A percentile compares a stretch with the other conserved stretches of the same genome.
phyloP scores from a whole-genome alignment of 805 yeast species.

The Suhomyces kilbournensis region DNA sequence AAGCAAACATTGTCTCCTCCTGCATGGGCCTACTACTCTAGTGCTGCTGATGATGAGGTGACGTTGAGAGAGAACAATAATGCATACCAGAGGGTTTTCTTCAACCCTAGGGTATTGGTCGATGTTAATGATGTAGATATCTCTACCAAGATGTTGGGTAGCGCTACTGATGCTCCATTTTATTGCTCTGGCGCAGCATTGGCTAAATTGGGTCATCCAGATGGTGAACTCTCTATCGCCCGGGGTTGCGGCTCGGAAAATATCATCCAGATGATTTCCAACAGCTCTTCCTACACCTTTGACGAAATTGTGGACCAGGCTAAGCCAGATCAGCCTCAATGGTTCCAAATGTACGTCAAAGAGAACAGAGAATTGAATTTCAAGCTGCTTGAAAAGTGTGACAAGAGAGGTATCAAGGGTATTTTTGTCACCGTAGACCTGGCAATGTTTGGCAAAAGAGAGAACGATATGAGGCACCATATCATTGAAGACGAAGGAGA shows the following conservation, averaged over 20 bases:
- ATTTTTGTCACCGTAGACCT: slow-evolving; percentile 56
- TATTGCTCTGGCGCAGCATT: slow-evolving; percentile 90
- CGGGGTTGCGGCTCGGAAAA: slow-evolving; percentile 72
- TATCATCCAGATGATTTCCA: slow-evolving; percentile 86
- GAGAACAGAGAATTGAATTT: slow-evolving; percentile 30
- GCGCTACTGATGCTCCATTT: slow-evolving; percentile 69
- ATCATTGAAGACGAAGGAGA: slow-evolving; percentile 20
- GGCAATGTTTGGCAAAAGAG: slow-evolving; percentile 52
- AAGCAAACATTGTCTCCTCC: slow-evolving; percentile 69
- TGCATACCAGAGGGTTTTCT: slow-evolving; percentile 84
- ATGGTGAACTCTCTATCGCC: slow-evolving; percentile 85
- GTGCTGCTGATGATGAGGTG: slow-evolving; percentile 94
- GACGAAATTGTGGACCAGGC: slow-evolving; percentile 81
- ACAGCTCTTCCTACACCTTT: slow-evolving; percentile 82
- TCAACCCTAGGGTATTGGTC: slow-evolving; percentile 80
- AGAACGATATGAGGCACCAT: slow-evolving; percentile 43
- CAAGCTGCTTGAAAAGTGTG: slow-evolving; percentile 36
- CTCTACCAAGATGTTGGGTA: slow-evolving; percentile 74
- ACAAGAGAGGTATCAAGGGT: slow-evolving; percentile 41
- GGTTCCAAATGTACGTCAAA: slow-evolving; percentile 50
- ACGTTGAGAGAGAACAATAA: slow-evolving; percentile 86
- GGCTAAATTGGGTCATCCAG: slow-evolving; percentile 89
- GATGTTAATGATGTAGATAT: slow-evolving; percentile 73
- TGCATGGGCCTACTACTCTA: slow-evolving; percentile 92
- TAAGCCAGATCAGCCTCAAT: slow-evolving; percentile 45